Evolutionary conservation across 208 protist species (phyloP), one percentile per base, ranked within the genome.

Genomic region (Leishmania lainsoni): DNA sequence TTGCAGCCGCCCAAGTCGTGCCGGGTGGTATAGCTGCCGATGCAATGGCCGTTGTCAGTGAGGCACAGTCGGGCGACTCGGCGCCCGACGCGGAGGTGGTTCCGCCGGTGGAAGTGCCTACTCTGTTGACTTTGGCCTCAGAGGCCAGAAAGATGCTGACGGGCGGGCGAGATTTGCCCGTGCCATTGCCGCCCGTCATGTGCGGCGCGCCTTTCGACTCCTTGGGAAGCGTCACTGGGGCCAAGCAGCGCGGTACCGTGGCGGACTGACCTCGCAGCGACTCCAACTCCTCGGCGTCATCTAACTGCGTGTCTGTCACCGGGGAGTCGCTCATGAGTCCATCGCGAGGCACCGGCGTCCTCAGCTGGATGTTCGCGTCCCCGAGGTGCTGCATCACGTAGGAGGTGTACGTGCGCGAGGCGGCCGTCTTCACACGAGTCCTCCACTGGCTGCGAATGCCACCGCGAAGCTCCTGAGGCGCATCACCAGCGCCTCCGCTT

Each of bases 361-460:
- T 76, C 45, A 82, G 70, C 56, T 71, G 58, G 73, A 83, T 81
- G 17, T 63, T 70, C 48, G 61, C 68, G 29, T 76, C 81, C 16
- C 59, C 54, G 48, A 90, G 79, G 66, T 81, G 78, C 54, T 83
- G 76, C 51, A 80, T 51, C 16, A 87, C 83, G 54, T 86, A 92
- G n/a, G 79, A 63, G 26, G 76, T 72, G 80, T 88, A 92, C 70
- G 75, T 52, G 51, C 63, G 68, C 9, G 89, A 88, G 29, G 87
- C 84, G 1, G 69, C 54, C n/a, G 89, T 92, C 61, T 82, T 79
- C 17, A 76, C 81, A 49, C 73, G 79, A 65, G 63, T 66, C 5
- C 75, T 81, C 84, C 89, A 89, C 66, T 87, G 86, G 35, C 79
- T 85, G 51, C 89, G 89, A 65, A 92, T 89, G 29, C 89, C 89